These are phyloP conservation scores for Volutella citrinella DNA, from an alignment of 2,329 filamentous ascomycete genomes.

Conservation along the genomic window DNA sequence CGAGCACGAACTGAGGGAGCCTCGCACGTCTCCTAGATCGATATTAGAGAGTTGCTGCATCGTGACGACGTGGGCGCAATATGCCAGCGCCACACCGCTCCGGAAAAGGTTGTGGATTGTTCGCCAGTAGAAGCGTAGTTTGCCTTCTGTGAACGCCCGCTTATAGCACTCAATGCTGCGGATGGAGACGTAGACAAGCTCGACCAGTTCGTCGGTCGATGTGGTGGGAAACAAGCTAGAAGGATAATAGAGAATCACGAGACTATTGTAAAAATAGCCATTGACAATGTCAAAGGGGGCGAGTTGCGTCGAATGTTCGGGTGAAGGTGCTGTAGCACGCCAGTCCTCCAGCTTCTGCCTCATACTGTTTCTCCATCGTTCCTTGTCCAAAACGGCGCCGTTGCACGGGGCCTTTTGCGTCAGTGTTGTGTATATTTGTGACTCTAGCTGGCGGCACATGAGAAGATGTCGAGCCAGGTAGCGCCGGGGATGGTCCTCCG, in stretches of 20 bases:
- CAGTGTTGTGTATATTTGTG: conserved; percentile 20
- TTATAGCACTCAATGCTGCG: conserved; percentile 17
- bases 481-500: conserved; percentile 2
- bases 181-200: conserved; percentile 15
- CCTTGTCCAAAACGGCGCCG: conserved; percentile 11
- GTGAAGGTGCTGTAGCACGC: conserved; percentile 10
- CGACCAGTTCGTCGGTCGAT: conserved; percentile 8
- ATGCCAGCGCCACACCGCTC: conserved; percentile 16
- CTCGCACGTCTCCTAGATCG: conserved; percentile 3
- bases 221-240: conserved; percentile 14
- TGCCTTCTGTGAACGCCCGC: conserved; percentile 15
- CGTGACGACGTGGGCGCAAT: conserved; percentile 13
- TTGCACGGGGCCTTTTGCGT: conserved; percentile 12
- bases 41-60: neutral
- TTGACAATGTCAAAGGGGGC: conserved; percentile 21
- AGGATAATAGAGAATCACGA: conserved; percentile 20
- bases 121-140: conserved; percentile 27
- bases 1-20: conserved; percentile 16
- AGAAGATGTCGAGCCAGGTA: conserved; percentile 19
- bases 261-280: conserved; percentile 11
- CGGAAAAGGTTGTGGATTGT: conserved; percentile 24
- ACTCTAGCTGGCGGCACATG: conserved; percentile 18
- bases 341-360: conserved; percentile 16
- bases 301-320: conserved; percentile 14
- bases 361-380: conserved; percentile 17